A percentile compares a stretch with the other conserved stretches of the same genome.
These are phyloP conservation scores for Ophiobolus disseminans DNA, from an alignment of 2,329 filamentous ascomycete genomes.

Conservation along the genomic window DNA sequence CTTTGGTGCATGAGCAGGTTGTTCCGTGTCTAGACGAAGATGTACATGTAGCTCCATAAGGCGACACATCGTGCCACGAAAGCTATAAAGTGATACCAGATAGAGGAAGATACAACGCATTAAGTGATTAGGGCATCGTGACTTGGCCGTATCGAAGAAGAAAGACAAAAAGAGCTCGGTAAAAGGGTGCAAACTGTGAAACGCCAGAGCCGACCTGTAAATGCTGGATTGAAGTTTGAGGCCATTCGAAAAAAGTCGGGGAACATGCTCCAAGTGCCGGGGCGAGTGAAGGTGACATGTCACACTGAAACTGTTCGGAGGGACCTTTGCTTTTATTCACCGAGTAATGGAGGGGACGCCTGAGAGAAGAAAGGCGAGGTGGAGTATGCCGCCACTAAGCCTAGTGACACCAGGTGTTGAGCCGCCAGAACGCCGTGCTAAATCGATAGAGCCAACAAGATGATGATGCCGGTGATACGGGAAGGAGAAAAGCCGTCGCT, in stretches of 20 bases:
- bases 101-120: slow-evolving; percentile 21
- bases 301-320: slow-evolving; percentile 41
- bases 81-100: slow-evolving; percentile 27
- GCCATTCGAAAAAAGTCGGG: not conserved
- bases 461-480: slow-evolving; percentile 12
- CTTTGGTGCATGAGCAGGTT: not conserved
- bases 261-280: slow-evolving; percentile 4
- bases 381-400: slow-evolving; percentile 29
- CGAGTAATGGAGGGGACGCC: slow-evolving; percentile 27
- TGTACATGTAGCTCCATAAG: too few species aligned
- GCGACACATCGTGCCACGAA: slow-evolving; percentile 1
- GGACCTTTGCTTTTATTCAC: slow-evolving; percentile 43
- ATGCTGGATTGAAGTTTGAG: slow-evolving; percentile 14
- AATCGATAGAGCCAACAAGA: slow-evolving; percentile 34
- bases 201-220: slow-evolving; percentile 3
- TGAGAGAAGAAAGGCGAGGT: slow-evolving; percentile 28
- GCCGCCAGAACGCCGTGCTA: slow-evolving; percentile 48
- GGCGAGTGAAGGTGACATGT: slow-evolving; percentile 30
- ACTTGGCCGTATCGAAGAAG: slow-evolving; percentile 5
- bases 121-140: slow-evolving; percentile 28
- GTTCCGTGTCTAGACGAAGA: not conserved
- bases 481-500: slow-evolving; percentile 16
- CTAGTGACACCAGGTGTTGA: slow-evolving; percentile 24
- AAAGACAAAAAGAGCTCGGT: not conserved
- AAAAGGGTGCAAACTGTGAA: not conserved